Percentiles rank a stretch among this genome's conserved stretches.
Conservation (phyloP, 1,284 basidiomycete species). For the Sporisorium exsertum region DNA sequence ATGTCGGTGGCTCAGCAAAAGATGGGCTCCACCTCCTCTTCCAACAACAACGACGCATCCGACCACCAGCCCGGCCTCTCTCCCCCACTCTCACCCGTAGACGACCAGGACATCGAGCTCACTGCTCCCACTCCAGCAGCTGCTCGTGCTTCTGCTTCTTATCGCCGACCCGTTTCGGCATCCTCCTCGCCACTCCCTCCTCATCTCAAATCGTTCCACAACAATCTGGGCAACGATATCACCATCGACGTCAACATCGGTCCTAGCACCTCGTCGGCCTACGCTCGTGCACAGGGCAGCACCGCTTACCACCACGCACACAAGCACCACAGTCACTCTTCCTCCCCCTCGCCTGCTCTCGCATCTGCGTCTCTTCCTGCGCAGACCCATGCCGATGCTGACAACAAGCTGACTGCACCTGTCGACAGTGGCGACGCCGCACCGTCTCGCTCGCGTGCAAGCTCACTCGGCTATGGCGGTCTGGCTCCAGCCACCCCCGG, state of each 20-base stretch:
- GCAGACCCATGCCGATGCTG: neutral
- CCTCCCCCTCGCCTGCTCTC: conserved; percentile 22
- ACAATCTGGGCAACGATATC: conserved; percentile 40
- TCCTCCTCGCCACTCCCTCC: conserved; percentile 30
- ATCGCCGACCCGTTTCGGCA: conserved; percentile 18
- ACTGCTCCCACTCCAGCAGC: conserved; percentile 43
- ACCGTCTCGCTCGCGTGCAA: conserved; percentile 37
- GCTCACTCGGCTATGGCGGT: conserved; percentile 35
- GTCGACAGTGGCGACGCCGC: neutral
- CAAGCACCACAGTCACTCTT: conserved; percentile 28
- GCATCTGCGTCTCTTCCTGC: neutral
- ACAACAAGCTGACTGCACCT: conserved; percentile 12
- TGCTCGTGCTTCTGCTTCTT: conserved; percentile 3
- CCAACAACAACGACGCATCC: conserved; percentile 18
- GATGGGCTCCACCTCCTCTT: conserved; percentile 15
- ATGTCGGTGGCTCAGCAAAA: conserved; percentile 46
- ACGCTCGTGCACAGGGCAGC: conserved; percentile 48
- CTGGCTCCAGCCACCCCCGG: conserved; percentile 23
- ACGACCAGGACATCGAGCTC: conserved; percentile 51
- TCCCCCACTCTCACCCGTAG: conserved; percentile 51
- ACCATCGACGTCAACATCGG: conserved; percentile 52
- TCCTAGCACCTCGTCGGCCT: conserved; percentile 47
- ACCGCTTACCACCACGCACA: conserved; percentile 47
- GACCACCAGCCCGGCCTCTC: conserved; percentile 59
- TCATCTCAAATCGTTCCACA: conserved; percentile 25